These are phyloP conservation scores for Silene uniflora DNA, from an alignment of 148 eudicot species.

Conservation along the genomic window DNA sequence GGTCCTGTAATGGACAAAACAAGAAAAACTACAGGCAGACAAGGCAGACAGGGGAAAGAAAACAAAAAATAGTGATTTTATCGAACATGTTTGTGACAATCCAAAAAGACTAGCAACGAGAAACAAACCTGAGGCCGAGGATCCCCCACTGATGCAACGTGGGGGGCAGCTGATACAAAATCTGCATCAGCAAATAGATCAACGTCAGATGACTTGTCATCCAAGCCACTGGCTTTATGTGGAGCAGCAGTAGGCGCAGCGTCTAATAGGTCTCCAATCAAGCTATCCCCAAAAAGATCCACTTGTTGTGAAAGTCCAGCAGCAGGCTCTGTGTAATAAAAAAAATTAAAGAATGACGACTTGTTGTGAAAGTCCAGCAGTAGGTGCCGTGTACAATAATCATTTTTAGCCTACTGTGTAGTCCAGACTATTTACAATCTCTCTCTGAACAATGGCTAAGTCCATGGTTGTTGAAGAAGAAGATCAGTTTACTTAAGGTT, in stretches of 20 bases:
- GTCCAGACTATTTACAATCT: too few species aligned
- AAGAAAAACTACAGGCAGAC: not conserved
- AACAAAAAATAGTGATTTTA: not conserved
- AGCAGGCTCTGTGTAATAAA: conserved; percentile 50
- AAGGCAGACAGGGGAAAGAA: not conserved
- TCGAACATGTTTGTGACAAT: not conserved
- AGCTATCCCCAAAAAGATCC: conserved; percentile 78
- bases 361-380: too few species aligned
- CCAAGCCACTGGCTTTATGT: conserved; percentile 29
- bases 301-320: conserved; percentile 55
- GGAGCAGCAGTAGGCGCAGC: conserved; percentile 54
- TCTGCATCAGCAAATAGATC: conserved; percentile 95
- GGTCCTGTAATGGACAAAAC: not conserved
- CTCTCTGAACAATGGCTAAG: too few species aligned
- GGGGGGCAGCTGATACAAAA: conserved; percentile 80
- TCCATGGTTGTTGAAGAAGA: too few species aligned
- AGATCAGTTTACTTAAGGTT: too few species aligned
- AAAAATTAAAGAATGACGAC: conserved; percentile 4
- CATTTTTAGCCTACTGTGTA: too few species aligned
- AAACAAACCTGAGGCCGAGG: conserved; percentile 52
- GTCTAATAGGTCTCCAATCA: conserved; percentile 69
- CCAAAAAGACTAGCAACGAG: conserved; percentile 7
- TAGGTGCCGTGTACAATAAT: too few species aligned
- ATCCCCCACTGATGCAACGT: conserved; percentile 38
- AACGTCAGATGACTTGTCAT: conserved; percentile 53